Base-by-base conservation (phyloP, 2,329 filamentous ascomycete genomes). In the Chaetomium strumarium region DNA sequence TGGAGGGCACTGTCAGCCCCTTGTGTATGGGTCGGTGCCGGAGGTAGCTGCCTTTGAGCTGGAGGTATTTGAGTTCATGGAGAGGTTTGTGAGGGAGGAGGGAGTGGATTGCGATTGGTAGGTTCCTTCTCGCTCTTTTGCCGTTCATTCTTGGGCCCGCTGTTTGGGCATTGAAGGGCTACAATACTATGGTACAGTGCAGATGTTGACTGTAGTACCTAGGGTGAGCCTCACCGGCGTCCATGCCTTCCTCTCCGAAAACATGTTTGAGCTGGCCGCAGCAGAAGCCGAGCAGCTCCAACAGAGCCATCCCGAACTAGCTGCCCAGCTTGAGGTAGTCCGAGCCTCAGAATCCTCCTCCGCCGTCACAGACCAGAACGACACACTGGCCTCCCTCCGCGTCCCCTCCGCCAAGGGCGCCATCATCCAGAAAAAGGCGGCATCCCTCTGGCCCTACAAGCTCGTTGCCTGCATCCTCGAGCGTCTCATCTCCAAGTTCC, bases 391-490 rank as follows among this genome's bases (percentile, higher is more conserved):
- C 29, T 69, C 69, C 33, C 73, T 87, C 20, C 73, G 82, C 3
- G 68, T 85, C 1, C 75, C 78, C 0, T 66, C 67, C 8, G 84
- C 82, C 7, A 64, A 76, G 8, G 88, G 84, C 2, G 86, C 83
- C 6, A 75, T 90, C 3, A 70, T 85, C 14, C 85, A 85, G 56
- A 71, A 72, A 38, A 71, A 80, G 39, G 87, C 88, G 0, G 86
- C 83, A 0, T 82, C 81, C 60, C 66, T 89, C 42, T 91, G 86
- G 86, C 90, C 90, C 0, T 95, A 95, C 68, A 95, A 93, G 69
- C 78, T 95, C 16, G 83, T 95, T 2, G 74, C 82, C 1, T 85
- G 83, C 68, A 75, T 91, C 0, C 70, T 95, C 1, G 81, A 88
- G 64, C 67, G 72, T 9, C 75, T 88, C 0, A 63, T 81, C 1